phyloP scores from a whole-genome alignment of 371 early-diverging fungal species.

The Mucor indicus region DNA sequence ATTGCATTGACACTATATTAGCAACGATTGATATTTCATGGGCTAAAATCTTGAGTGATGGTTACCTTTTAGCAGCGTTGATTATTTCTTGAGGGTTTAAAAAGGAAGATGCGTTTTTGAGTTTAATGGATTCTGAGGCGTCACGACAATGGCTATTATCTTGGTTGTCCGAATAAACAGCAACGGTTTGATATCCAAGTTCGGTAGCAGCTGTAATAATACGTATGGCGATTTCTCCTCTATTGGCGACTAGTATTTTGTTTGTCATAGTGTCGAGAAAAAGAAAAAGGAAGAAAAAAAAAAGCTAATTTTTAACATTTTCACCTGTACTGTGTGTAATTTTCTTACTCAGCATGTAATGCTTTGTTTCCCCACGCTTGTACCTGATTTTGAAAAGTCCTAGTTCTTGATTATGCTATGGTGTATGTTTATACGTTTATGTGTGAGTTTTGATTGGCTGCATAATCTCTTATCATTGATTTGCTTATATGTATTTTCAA shows the following conservation, averaged over 20 bases:
- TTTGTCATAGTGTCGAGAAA: too few species aligned
- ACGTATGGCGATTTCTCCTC: conserved; percentile 49
- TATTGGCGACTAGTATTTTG: conserved; percentile 36
- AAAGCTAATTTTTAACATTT: too few species aligned
- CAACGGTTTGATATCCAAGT: conserved; percentile 34
- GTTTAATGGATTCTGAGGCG: conserved; percentile 24
- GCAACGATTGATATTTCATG: not conserved
- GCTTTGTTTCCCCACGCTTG: too few species aligned
- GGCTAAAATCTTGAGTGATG: not conserved
- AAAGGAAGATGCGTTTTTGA: conserved; percentile 17
- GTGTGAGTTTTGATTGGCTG: too few species aligned
- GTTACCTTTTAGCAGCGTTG: conserved; percentile 29
- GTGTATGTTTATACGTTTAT: too few species aligned
- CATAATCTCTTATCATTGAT: too few species aligned
- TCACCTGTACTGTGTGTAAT: too few species aligned
- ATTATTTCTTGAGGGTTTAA: conserved; percentile 28
- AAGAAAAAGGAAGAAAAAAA: too few species aligned
- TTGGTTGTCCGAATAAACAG: conserved; percentile 31
- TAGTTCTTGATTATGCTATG: too few species aligned
- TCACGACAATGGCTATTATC: conserved; percentile 30
- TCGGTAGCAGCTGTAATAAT: conserved; percentile 33
- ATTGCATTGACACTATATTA: conserved; percentile 23
- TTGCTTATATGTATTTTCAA: too few species aligned
- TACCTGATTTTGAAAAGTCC: too few species aligned
- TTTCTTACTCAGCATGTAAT: too few species aligned